Base-by-base conservation (phyloP, 306 rosid genomes). In the Corylus americana region DNA sequence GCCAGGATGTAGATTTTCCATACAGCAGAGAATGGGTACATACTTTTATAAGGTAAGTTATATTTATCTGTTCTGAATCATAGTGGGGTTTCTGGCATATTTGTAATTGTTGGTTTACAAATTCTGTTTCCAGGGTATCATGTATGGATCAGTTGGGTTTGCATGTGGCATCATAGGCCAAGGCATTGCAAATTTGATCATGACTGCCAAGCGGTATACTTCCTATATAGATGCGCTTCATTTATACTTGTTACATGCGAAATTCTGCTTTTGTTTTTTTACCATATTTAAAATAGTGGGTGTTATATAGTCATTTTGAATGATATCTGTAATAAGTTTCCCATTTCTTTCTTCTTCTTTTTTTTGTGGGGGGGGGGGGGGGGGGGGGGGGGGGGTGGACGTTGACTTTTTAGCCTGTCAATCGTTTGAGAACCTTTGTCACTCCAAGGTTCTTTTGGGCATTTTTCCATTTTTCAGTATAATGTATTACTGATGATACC, bases 141-240 rank as follows among this genome's bases (percentile, higher is more conserved):
- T 91, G 81, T 95, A 95, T 82, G 99, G 97, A 70, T 66, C 86
- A 2, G 98, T 93, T 82, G 99, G 99, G 25, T 91, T 93, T 78
- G 97, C 86, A 78, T 95, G 99, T 87, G 99, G 99, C 66, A 85
- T 95, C 45, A 48, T 95, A 62, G 99, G 99, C 79, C 99, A 95
- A 86, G 99, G 99, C 83, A 88, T 95, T 76, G 98, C 96, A 80
- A 95, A 95, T 85, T 81, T 86, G 85, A 87, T 95, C 77, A 95
- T 95, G 99, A 95, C 86, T 74, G 94, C 92, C 45, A 95, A 95
- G 85, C 87, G 98, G 98, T 92, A 89, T n/a, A 57, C 42, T 54
- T 61, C 77, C 20, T 85, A 39, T 76, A 48, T 8, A 35, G 58
- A 61, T 57, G 59, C n/a, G 59, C n/a, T 16, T 76, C 59, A 69